phyloP scores from a whole-genome alignment of 352 stramenopile species.

The Globisporangium megalacanthum region DNA sequence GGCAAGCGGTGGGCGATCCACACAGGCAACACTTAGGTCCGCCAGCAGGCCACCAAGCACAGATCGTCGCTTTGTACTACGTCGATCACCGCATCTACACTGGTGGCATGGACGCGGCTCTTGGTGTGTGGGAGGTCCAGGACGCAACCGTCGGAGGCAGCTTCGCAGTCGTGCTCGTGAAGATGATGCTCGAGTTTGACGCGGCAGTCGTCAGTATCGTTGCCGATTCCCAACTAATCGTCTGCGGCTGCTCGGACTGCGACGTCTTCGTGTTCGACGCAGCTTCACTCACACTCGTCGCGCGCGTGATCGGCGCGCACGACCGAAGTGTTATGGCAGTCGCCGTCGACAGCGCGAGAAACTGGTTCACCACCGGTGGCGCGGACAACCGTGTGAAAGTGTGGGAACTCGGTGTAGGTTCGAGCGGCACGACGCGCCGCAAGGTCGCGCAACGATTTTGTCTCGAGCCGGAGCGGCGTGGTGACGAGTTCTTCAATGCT shows the following conservation, averaged over 20 bases:
- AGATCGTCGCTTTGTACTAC: conserved; percentile 65
- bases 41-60: conserved; percentile 53
- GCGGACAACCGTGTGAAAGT: conserved; percentile 64
- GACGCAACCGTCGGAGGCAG: conserved; percentile 48
- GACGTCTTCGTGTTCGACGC: conserved; percentile 68
- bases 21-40: conserved; percentile 58
- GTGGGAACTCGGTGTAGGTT: conserved; percentile 37
- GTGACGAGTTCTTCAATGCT: conserved; percentile 43
- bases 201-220: conserved; percentile 62
- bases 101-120: conserved; percentile 49
- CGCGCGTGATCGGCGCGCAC: conserved; percentile 49
- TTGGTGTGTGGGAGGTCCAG: conserved; percentile 64
- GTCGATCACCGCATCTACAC: conserved; percentile 61
- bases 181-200: conserved; percentile 65
- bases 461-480: conserved; percentile 30
- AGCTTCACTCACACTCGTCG: conserved; percentile 30
- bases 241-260: conserved; percentile 58
- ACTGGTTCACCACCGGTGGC: conserved; percentile 39
- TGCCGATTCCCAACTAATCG: conserved; percentile 47
- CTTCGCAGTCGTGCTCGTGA: conserved; percentile 35
- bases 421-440: conserved; percentile 20
- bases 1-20: conserved; percentile 55
- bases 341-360: conserved; percentile 37
- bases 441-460: conserved; percentile 27
- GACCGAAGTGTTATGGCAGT: conserved; percentile 43